Base-by-base conservation (phyloP, 2,329 filamentous ascomycete species). In the Penicillium sp. region DNA sequence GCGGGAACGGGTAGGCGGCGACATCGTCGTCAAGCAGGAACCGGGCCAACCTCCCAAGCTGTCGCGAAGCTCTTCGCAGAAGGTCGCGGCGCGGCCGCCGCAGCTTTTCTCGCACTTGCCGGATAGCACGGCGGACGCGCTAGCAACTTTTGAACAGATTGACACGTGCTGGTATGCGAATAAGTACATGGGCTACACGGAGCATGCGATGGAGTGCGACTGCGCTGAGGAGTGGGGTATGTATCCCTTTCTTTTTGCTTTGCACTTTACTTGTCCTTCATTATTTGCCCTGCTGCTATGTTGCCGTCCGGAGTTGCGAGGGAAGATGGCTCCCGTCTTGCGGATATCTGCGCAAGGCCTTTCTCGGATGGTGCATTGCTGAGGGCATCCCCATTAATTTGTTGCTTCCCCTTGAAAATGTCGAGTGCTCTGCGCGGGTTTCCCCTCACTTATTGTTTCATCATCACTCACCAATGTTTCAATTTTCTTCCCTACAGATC, bases 181-280 rank as follows among this genome's bases (percentile, higher is more conserved):
- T 65, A 97, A 96, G 76, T 87, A 90, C 66, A 87, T 98, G 79
- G 95, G 95, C 54, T 89, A 89, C 65, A 96, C 95, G 27, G 94
- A 97, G 71, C 90, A 93, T 78, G 94, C 91, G 60, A 83, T 98
- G 76, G 95, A 97, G 77, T 99, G 95, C 78, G 95, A 99, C 75
- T 99, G 95, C 78, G 83, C 85, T 66, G 91, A 96, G 78, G 92
- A 97, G 79, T 97, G 91, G 90, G 89, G 94, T 97, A 88, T 82
- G 93, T 73, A 58, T 41, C 60, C 43, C 55, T 62, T 58, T 53
- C 51, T 54, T 46, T 83, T 57, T 60, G 22, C 33, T 52, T 18
- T 33, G 33, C 36, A 27, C 6, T 22, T 11, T 51, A 13, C 16
- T n/a, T 24, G 41, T 51, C 13, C 22, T 16, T 14, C 36, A 11